Conservation (phyloP, 257 asterid species). For the Ilex aquifolium region DNA sequence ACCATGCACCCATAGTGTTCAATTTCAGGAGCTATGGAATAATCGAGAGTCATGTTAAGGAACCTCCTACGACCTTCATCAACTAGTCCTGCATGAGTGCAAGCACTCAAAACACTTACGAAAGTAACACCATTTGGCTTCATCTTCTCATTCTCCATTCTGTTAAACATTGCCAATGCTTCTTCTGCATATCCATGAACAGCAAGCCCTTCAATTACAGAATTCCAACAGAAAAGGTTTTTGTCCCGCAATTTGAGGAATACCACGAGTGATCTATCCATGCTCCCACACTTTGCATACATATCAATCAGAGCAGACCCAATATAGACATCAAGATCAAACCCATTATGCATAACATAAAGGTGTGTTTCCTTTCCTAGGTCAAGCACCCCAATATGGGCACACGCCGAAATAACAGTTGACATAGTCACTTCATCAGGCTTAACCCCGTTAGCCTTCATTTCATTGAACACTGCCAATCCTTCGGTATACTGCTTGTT, state of each 20-base stretch:
- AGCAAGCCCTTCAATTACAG: slow-evolving; percentile 72
- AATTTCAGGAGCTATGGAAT: slow-evolving; percentile 46
- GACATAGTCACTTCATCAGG: slow-evolving; percentile 84
- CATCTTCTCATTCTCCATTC: slow-evolving; percentile 50
- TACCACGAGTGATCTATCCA: slow-evolving; percentile 59
- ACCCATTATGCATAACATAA: slow-evolving; percentile 30
- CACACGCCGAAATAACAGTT: slow-evolving; percentile 74
- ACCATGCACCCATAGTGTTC: slow-evolving; percentile 87
- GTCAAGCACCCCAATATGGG: slow-evolving; percentile 73
- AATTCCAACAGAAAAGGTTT: slow-evolving; percentile 76
- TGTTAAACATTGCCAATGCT: slow-evolving; percentile 47
- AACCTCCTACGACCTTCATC: slow-evolving; percentile 58
- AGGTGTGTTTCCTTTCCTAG: slow-evolving; percentile 64
- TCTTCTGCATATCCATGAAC: slow-evolving; percentile 57
- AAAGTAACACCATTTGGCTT: slow-evolving; percentile 65
- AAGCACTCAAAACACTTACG: slow-evolving; percentile 66
- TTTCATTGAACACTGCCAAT: slow-evolving; percentile 46
- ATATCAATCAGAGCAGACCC: slow-evolving; percentile 79
- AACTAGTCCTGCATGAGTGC: slow-evolving; percentile 74
- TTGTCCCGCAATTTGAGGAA: slow-evolving; percentile 60
- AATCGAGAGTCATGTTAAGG: slow-evolving; percentile 40
- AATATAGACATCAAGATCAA: slow-evolving; percentile 46
- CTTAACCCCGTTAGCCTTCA: slow-evolving; percentile 40
- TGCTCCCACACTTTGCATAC: slow-evolving; percentile 76
- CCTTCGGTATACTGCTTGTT: slow-evolving; percentile 46